Evolutionary conservation across 2,329 filamentous ascomycete species (phyloP), one percentile per base, ranked within the genome.

Genomic region (Arthroderma uncinatum): DNA sequence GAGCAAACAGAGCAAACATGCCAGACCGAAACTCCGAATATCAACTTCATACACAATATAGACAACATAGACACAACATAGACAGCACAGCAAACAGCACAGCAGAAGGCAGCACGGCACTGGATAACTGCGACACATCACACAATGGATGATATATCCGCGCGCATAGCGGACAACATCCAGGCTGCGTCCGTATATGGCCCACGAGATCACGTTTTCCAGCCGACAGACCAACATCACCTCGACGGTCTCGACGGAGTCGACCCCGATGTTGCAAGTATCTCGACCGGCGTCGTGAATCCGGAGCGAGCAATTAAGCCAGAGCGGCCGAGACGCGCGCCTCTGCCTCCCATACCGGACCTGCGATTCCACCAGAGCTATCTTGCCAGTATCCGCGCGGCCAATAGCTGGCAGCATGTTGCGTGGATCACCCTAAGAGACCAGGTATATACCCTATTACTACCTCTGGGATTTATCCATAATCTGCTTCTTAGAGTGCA

Each of bases 291-390:
- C 55, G 71, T 82, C 44, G 68, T 76, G 40, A 68, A 73, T 55
- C 66, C 65, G 12, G 66, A 62, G 47, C 68, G 66, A 5, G 67
- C 68, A 33, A 64, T 74, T 54, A 68, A 66, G 33, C 69, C 71
- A 2, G 8, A 48, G 10, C 58, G 68, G 2, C 63, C 68, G 10
- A 70, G 73, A 14, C 69, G 70, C 12, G 65, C 70, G 33, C 69
- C 68, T n/a, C 80, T 96, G 67, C 90, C 91, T 50, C 82, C 82
- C 2, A 70, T 86, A 50, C 83, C 83, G 2, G 93, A 98, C 74
- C 77, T 98, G 63, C 83, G 93, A 44, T 97, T 97, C 74, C 93
- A 98, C 75, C 93, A 98, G 79, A 96, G 91, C 78, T 98, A 98
- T 72, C 80, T 98, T 57, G 86, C 87, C 65, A 95, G 90, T 74